A percentile compares a stretch with the other conserved stretches of the same genome.
Evolutionary conservation across 257 asterid genomes (phyloP).

Genomic region (Coffea canephora): DNA sequence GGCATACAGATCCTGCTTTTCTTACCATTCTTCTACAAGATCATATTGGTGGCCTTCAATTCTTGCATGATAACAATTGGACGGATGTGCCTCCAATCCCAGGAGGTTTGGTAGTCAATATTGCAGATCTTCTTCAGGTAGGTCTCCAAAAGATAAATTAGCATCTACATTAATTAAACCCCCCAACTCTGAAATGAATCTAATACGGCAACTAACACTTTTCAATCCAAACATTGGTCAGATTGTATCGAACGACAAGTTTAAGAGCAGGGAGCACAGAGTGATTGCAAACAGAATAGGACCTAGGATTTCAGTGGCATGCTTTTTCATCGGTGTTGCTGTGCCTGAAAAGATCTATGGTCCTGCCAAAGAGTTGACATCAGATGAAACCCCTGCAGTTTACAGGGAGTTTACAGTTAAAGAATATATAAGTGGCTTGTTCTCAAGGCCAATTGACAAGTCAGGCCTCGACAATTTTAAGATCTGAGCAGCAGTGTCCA

Average conservation of each 20-base stretch:
- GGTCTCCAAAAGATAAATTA: not conserved
- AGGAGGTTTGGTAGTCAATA: conserved; percentile 56
- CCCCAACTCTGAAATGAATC: not conserved
- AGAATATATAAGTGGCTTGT: conserved; percentile 29
- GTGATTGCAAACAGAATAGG: conserved; percentile 55
- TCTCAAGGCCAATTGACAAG: not conserved
- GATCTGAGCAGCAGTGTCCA: conserved; percentile 15
- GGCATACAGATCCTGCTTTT: conserved; percentile 61
- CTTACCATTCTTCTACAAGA: conserved; percentile 64
- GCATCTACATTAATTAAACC: not conserved
- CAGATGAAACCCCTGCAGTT: conserved; percentile 31
- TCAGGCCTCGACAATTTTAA: conserved; percentile 26
- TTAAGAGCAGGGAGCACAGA: conserved; percentile 59
- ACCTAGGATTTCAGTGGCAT: conserved; percentile 69
- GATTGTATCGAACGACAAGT: conserved; percentile 62
- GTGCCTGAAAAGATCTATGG: conserved; percentile 35
- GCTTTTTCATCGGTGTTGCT: conserved; percentile 46
- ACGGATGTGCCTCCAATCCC: conserved; percentile 43
- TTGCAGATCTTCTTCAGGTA: conserved; percentile 79
- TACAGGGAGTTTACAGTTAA: conserved; percentile 48
- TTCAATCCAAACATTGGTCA: conserved; percentile 10
- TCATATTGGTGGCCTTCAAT: conserved; percentile 66
- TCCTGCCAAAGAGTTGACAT: conserved; percentile 53
- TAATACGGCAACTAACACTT: not conserved
- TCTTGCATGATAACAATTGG: conserved; percentile 47